Percentiles rank a stretch among this genome's conserved stretches.
Conservation (phyloP, 371 early-diverging fungal genomes). For the Mortierella sp. region DNA sequence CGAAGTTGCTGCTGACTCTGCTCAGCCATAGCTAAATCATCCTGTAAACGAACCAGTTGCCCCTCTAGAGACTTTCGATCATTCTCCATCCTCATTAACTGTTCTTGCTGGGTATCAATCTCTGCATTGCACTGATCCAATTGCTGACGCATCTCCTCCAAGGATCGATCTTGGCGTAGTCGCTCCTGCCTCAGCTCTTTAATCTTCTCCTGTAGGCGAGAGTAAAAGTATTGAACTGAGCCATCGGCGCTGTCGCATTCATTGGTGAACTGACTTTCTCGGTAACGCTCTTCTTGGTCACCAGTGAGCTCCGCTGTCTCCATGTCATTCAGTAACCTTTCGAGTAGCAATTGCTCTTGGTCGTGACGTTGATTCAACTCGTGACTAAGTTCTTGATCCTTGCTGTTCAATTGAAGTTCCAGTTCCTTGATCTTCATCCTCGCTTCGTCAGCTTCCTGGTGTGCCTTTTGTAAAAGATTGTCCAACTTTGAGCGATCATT, state of each 20-base stretch:
- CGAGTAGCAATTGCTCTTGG: constrained; percentile 12
- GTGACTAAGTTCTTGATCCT: constrained; percentile 16
- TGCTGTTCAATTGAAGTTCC: constrained; percentile 16
- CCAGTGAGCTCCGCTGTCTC: constrained; percentile 3
- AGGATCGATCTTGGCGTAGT: constrained; percentile 12
- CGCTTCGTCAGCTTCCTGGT: constrained; percentile 16
- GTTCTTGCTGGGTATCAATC: constrained; percentile 29
- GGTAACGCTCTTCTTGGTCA: not conserved
- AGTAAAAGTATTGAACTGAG: constrained; percentile 7
- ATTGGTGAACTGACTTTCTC: not conserved
- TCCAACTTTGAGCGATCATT: constrained; percentile 20
- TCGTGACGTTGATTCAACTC: constrained; percentile 26
- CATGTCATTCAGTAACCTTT: constrained; percentile 18
- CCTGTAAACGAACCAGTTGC: constrained; percentile 13
- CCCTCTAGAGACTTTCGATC: constrained; percentile 24
- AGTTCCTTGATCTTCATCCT: constrained; percentile 15
- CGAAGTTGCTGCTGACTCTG: constrained; percentile 24
- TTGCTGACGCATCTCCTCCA: constrained; percentile 25
- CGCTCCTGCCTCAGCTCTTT: constrained; percentile 15
- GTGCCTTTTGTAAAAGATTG: constrained; percentile 15
- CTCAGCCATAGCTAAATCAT: constrained; percentile 14
- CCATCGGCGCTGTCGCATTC: constrained; percentile 15
- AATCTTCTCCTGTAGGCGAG: constrained; percentile 22
- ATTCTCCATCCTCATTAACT: constrained; percentile 16
- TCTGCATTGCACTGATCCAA: constrained; percentile 25